phyloP scores from a whole-genome alignment of 169 alveolate species.

The Amoebophrya sp. region DNA sequence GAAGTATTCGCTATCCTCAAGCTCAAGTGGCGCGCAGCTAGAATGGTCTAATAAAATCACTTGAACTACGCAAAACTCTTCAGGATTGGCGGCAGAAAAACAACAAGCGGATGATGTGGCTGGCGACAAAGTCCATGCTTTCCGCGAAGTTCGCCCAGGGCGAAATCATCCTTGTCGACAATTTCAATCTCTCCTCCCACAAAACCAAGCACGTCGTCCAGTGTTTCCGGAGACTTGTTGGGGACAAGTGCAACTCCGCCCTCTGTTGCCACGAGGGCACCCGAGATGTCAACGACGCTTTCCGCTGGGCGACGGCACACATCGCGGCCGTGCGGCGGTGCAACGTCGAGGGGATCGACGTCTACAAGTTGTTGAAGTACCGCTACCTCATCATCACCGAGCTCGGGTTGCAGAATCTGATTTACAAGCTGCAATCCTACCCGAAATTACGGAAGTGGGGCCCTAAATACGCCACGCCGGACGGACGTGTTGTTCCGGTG shows the following conservation, averaged over 20 bases:
- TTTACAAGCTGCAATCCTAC: constrained; percentile 51
- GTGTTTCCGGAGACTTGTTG: constrained; percentile 36
- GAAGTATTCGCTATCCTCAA: no score
- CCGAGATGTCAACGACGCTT: constrained; percentile 68
- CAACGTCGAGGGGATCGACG: constrained; percentile 57
- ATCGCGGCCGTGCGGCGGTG: constrained; percentile 67
- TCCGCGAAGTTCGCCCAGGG: constrained; percentile 75
- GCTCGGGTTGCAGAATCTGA: constrained; percentile 66
- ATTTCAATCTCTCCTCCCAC: constrained; percentile 65
- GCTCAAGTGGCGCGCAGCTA: no score
- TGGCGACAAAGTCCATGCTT: constrained; percentile 61
- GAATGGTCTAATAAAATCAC: no score
- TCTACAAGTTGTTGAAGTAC: constrained; percentile 62
- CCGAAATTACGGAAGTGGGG: neutral
- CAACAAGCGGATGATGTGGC: constrained; percentile 62
- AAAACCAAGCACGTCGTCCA: constrained; percentile 68
- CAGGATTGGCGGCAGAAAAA: constrained; percentile 60
- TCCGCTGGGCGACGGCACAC: constrained; percentile 77
- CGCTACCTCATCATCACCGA: constrained; percentile 69
- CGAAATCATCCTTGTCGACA: constrained; percentile 68
- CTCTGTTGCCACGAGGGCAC: constrained; percentile 62
- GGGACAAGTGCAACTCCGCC: constrained; percentile 66
- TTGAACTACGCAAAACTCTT: no score
- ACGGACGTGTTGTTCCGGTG: neutral
- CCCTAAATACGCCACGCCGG: neutral